Evolutionary conservation across 2,329 filamentous ascomycete species (phyloP).

Genomic region (Xylariaceae sp.): DNA sequence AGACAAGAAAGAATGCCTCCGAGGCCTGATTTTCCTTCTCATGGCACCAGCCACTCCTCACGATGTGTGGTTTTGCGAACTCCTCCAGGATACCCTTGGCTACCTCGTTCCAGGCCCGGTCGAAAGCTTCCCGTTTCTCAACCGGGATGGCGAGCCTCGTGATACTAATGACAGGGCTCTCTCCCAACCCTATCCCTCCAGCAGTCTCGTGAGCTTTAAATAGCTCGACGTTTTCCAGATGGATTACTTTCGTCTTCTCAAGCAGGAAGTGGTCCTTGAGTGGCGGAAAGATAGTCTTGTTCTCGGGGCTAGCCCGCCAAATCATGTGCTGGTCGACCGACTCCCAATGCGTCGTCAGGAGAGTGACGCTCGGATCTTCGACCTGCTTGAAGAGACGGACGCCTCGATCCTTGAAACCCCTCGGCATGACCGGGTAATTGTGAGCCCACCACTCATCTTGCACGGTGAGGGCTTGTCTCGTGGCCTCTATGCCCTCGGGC

Average conservation of each 20-base stretch:
- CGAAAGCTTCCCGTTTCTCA: constrained; percentile 38
- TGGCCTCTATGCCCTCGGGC: constrained; percentile 37
- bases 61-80: constrained; percentile 34
- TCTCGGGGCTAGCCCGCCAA: constrained; percentile 49
- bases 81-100: constrained; percentile 36
- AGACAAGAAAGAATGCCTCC: constrained; percentile 46
- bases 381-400: constrained; percentile 40
- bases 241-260: constrained; percentile 43
- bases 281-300: constrained; percentile 40
- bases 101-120: constrained; percentile 38
- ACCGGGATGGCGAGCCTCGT: constrained; percentile 36
- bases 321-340: constrained; percentile 44
- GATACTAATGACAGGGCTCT: constrained; percentile 44
- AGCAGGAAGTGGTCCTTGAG: constrained; percentile 40
- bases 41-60: constrained; percentile 47
- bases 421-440: constrained; percentile 40
- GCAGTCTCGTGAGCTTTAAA: constrained; percentile 17
- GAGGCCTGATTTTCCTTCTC: constrained; percentile 41
- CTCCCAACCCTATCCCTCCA: constrained; percentile 25
- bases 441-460: constrained; percentile 47
- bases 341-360: constrained; percentile 51
- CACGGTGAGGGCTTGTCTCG: constrained; percentile 37
- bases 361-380: constrained; percentile 41
- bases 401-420: constrained; percentile 40
- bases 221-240: constrained; percentile 41